Evolutionary conservation across 2,329 filamentous ascomycete species (phyloP).

Genomic region (Immersiporthe knoxdaviesiana): DNA sequence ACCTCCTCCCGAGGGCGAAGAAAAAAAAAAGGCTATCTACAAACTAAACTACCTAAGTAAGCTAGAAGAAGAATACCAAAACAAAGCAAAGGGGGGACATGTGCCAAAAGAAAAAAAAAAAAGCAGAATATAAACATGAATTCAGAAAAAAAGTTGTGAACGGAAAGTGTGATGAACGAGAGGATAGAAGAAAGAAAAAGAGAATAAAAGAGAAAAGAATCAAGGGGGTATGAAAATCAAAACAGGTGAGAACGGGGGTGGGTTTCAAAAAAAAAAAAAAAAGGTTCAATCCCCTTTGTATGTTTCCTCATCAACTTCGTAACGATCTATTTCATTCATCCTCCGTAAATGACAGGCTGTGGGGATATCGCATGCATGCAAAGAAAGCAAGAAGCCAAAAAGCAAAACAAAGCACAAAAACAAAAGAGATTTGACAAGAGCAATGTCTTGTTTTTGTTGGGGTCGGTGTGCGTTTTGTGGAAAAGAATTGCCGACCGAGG

Average conservation of each 20-base stretch:
- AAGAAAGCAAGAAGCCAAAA: constrained; percentile 4
- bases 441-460: not conserved
- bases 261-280: not conserved
- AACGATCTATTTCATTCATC: constrained; percentile 24
- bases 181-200: constrained; percentile 17
- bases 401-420: not conserved
- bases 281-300: not conserved
- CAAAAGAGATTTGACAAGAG: no score
- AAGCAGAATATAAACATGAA: constrained; percentile 13
- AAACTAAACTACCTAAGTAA: constrained; percentile 19
- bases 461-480: not conserved
- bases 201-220: not conserved
- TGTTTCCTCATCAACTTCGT: constrained; percentile 25
- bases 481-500: not conserved
- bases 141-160: constrained; percentile 4
- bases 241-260: not conserved
- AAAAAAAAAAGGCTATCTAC: constrained; percentile 14
- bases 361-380: constrained; percentile 11
- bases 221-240: constrained; percentile 12
- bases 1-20: not conserved
- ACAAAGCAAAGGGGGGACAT: not conserved
- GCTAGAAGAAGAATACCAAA: not conserved
- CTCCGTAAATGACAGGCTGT: constrained; percentile 23
- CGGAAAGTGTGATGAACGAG: constrained; percentile 13
- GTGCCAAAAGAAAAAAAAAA: not conserved